Base-by-base conservation (phyloP, 345 rosid species). In the Brassica nigra region DNA sequence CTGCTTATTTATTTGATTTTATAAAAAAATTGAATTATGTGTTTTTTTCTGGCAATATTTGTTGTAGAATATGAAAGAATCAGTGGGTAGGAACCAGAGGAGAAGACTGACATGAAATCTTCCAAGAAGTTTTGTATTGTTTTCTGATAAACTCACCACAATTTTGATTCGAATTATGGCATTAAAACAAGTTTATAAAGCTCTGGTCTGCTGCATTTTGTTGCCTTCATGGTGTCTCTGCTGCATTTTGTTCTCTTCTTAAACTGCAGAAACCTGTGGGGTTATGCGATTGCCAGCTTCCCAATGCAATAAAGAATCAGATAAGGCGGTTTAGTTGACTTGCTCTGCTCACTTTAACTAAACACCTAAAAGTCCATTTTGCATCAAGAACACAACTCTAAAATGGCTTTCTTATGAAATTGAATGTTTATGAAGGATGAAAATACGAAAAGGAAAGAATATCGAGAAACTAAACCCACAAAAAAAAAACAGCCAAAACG, bases 1-100 rank as follows among this genome's bases (percentile, higher is more conserved):
- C 18, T 18, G 18, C 18, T 18, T 18, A 18, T 18, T 18, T 18
- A 18, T 18, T 18, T 18, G 18, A 18, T 18, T 18, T 18, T 18
- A 86, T 4, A 31, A 4, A 31, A 31, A 6, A 31, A 31, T 31
- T 31, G 34, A 31, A 31, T 31, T 3, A 31, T 31, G 34, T 4
- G 4, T 31, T 4, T 31, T 33, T 4, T 33, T 28, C 18, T 18
- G 18, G 18, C 18, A 18, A 18, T 18, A 18, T 18, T 18, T 18
- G 18, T 18, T 18, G 18, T 67, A 93, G 97, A 88, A 82, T 76
- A 81, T 89, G 34, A 91, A 89, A 76, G 92, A 91, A 58, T 71
- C 69, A 10, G 91, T 85, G 39, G 84, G 80, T 16, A 85, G 18
- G 18, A 18, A 18, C 18, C 18, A 74, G 84, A 33, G 89, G 84